Evolutionary conservation across 495 filamentous ascomycete genomes (phyloP), one percentile per base, ranked within the genome.

Genomic region (Hypoxylon fuscum): DNA sequence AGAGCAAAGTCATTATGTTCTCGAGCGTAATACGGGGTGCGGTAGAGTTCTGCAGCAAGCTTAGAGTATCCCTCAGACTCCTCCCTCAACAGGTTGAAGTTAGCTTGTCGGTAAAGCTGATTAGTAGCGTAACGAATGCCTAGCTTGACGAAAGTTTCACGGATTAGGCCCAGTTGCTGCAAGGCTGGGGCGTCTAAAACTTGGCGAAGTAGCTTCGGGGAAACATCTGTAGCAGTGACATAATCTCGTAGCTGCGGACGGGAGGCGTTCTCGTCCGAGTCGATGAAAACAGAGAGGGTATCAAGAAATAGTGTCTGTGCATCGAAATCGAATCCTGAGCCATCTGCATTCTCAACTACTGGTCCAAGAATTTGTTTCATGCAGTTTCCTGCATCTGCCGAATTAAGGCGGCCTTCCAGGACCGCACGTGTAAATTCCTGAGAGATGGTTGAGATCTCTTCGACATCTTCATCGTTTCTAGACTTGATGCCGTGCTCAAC

Each of bases 41-140:
- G 92, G 68, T 94, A 96, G 25, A 95, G 87, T 70, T 97, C 92
- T 0, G 92, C 95, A 8, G 93, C 78, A 15, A 97, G 81, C 74
- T 97, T 97, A 8, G 85, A 83, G 68, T 93, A 99, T 25, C 96
- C 96, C 74, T 99, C 96, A 0, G 91, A 90, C 74, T 99, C 96
- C 79, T 99, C 96, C 25, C 96, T 85, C 14, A 99, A 79, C 2
- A 99, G 79, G 67, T 99, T 99, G 78, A 96, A 97, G 70, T 96
- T 97, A 1, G 92, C 90, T 71, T 98, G 96, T 41, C 92, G 89
- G 68, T 99, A 99, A 2, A 98, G 85, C 14, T 94, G 76, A 66
- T 95, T 92, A 6, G 96, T 99, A 49, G 92, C 88, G 62, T 96
- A 91, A 48, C 93, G 87, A 59, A 96, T 90, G 2, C 87, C 89